Evolutionary conservation across 257 asterid species (phyloP).

Genomic region (Capsicum pubescens): DNA sequence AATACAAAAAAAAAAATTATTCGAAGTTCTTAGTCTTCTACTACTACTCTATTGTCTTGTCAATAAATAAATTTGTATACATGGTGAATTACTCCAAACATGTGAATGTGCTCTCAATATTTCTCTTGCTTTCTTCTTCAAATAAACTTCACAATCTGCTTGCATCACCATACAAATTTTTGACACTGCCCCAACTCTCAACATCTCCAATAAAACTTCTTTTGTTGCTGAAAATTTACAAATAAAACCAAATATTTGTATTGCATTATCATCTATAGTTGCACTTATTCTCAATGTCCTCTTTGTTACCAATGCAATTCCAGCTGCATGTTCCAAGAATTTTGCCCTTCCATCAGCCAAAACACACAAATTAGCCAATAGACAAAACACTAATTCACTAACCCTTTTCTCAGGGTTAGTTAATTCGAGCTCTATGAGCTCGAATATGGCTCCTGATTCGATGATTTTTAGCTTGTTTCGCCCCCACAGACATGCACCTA

Average conservation of each 20-base stretch:
- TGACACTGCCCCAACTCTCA: constrained; percentile 54
- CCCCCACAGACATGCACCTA: constrained; percentile 46
- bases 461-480: constrained; percentile 50
- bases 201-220: constrained; percentile 58
- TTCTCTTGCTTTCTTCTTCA: constrained; percentile 57
- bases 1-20: neutral
- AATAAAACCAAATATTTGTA: constrained; percentile 49
- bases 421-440: constrained; percentile 54
- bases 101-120: constrained; percentile 53
- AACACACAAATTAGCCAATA: constrained; percentile 50
- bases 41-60: constrained; percentile 18
- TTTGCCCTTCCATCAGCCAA: constrained; percentile 71
- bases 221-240: constrained; percentile 47
- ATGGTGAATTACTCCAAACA: constrained; percentile 60
- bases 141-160: constrained; percentile 37
- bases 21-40: neutral
- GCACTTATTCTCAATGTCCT: constrained; percentile 53
- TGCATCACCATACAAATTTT: constrained; percentile 66
- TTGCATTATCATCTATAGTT: constrained; percentile 52
- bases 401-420: constrained; percentile 44
- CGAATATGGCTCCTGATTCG: constrained; percentile 46
- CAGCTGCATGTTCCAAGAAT: constrained; percentile 60
- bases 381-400: constrained; percentile 54
- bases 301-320: constrained; percentile 54
- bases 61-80: constrained; percentile 44